Percentiles rank a stretch among this genome's conserved stretches.
Conservation (phyloP, 768 basidiomycete genomes). For the Hygrocybe punicea region DNA sequence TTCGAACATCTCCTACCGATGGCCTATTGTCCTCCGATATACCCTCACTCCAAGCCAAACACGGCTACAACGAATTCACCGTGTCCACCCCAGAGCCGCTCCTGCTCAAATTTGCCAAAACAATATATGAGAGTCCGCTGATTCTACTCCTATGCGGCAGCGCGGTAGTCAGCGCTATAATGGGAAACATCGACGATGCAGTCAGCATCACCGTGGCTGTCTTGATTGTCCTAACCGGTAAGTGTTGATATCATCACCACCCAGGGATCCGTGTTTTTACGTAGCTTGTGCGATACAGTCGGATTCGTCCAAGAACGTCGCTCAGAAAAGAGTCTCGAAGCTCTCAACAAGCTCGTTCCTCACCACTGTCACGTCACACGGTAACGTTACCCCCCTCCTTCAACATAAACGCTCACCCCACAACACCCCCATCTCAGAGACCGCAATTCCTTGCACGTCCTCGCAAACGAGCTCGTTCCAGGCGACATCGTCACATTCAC, state of each 20-base stretch:
- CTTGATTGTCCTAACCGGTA: constrained; percentile 89
- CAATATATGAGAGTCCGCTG: constrained; percentile 91
- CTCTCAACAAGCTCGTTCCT: constrained; percentile 93
- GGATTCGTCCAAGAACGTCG: constrained; percentile 95
- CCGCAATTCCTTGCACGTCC: constrained; percentile 67
- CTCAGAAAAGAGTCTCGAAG: constrained; percentile 92
- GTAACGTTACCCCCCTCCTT: constrained; percentile 27
- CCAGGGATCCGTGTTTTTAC: constrained; percentile 1
- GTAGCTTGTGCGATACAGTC: constrained; percentile 47
- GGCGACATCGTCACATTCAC: constrained; percentile 88
- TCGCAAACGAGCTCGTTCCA: constrained; percentile 95
- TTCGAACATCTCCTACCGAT: constrained; percentile 55
- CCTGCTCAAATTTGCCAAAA: constrained; percentile 86
- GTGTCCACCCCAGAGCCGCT: constrained; percentile 78
- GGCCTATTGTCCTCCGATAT: constrained; percentile 68
- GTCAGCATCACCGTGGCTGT: constrained; percentile 90
- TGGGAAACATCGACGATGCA: constrained; percentile 97
- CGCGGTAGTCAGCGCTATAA: constrained; percentile 80
- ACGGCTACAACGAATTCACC: constrained; percentile 94
- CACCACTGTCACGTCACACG: constrained; percentile 93
- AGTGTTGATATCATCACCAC: constrained; percentile 17
- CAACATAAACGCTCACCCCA: not conserved
- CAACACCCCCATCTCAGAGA: constrained; percentile 41
- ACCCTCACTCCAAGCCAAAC: constrained; percentile 55
- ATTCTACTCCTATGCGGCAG: constrained; percentile 89